These are phyloP conservation scores for Pisolithus thermaeus DNA, from an alignment of 1,284 basidiomycete species.

Conservation along the genomic window DNA sequence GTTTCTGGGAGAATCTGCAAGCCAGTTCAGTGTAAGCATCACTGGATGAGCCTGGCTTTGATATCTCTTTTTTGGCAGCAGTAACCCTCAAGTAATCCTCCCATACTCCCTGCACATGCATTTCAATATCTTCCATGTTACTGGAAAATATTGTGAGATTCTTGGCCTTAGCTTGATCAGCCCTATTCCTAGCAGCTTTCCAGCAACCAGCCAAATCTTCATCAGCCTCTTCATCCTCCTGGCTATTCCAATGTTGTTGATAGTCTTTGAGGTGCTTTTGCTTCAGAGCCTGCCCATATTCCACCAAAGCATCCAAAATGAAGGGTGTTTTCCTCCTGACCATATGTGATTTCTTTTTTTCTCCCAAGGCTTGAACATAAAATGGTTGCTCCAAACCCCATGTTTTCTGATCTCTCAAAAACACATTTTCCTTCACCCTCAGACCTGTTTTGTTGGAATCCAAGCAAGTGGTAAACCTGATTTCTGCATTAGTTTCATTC, in stretches of 20 bases:
- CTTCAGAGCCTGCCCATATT: constrained; percentile 21
- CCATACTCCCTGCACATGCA: constrained; percentile 31
- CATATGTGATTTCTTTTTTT: neutral
- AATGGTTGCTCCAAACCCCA: constrained; percentile 24
- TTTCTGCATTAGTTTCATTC: neutral
- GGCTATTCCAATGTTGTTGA: neutral
- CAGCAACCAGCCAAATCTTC: constrained; percentile 18
- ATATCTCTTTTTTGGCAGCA: neutral
- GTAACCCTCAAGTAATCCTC: constrained; percentile 8
- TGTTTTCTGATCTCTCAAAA: constrained; percentile 28
- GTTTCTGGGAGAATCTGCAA: constrained; percentile 13
- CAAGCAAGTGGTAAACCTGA: constrained; percentile 49
- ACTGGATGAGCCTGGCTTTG: neutral
- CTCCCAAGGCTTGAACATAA: constrained; percentile 19
- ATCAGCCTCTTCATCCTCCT: constrained; percentile 8
- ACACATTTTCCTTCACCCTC: constrained; percentile 34
- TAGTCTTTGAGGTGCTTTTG: constrained; percentile 12
- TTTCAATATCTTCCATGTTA: constrained; percentile 32
- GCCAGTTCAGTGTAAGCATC: constrained; percentile 9
- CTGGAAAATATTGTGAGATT: constrained; percentile 7
- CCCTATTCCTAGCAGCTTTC: constrained; percentile 19
- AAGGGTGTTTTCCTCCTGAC: constrained; percentile 10
- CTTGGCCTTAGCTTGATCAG: constrained; percentile 10
- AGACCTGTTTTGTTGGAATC: constrained; percentile 54
- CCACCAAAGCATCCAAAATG: constrained; percentile 22